These are phyloP conservation scores for Sherardia arvensis DNA, from an alignment of 257 asterid genomes.

Conservation along the genomic window DNA sequence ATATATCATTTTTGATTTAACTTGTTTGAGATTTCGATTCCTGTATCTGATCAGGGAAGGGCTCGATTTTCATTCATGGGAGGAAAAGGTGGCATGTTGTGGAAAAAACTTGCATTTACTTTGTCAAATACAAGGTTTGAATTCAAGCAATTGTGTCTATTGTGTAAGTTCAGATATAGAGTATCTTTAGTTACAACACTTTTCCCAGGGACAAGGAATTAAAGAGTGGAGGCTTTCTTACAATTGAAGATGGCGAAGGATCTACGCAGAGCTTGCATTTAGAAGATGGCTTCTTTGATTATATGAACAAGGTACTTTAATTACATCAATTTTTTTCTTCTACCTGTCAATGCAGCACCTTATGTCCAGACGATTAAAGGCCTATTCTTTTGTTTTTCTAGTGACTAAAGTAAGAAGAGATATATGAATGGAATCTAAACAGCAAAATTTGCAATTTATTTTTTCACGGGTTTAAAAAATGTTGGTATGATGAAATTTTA, in stretches of 20 bases:
- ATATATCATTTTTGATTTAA: background rate
- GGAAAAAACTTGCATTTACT: conserved; percentile 80
- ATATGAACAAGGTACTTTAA: conserved; percentile 50
- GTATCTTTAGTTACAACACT: conserved; percentile 9
- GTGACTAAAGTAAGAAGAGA: background rate
- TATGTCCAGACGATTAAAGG: background rate
- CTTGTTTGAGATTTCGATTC: conserved; percentile 25
- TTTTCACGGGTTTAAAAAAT: background rate
- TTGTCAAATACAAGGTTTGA: conserved; percentile 50
- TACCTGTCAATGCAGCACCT: background rate
- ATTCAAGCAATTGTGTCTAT: conserved; percentile 7
- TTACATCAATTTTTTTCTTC: background rate
- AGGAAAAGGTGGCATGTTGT: conserved; percentile 84
- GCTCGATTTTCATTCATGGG: conserved; percentile 99
- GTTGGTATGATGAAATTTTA: background rate
- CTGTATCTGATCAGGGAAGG: conserved; percentile 58
- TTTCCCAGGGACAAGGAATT: conserved; percentile 30
- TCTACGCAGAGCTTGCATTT: conserved; percentile 25
- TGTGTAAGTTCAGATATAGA: background rate
- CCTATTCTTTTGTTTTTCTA: background rate
- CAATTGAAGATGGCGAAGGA: conserved; percentile 65
- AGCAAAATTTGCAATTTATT: background rate
- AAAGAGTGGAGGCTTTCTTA: conserved; percentile 58
- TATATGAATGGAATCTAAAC: background rate
- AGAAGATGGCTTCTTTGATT: conserved; percentile 71